phyloP scores from a whole-genome alignment of 2,329 filamentous ascomycete species.

The Diaporthe aspalathi region DNA sequence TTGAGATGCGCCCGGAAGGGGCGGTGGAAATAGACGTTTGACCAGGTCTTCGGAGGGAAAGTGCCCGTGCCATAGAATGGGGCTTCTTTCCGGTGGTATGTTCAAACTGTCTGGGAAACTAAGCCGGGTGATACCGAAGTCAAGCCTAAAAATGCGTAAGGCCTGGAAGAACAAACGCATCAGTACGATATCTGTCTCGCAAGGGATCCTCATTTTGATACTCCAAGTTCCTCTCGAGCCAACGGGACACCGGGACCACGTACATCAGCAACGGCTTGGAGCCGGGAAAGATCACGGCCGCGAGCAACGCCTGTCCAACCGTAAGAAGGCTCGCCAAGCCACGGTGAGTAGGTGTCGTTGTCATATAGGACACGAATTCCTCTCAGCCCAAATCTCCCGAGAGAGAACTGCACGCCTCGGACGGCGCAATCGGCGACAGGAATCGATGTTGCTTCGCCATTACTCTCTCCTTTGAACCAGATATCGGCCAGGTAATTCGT shows the following conservation, averaged over 20 bases:
- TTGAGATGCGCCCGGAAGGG: not conserved
- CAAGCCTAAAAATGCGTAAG: not conserved
- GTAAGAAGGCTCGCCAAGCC: constrained; percentile 17
- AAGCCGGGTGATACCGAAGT: not conserved
- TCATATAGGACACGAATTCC: not conserved
- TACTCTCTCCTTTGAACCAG: not conserved
- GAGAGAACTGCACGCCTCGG: constrained; percentile 13
- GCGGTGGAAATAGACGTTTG: not conserved
- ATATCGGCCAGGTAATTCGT: not conserved
- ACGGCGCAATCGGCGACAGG: not conserved
- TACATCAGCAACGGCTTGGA: constrained; percentile 11
- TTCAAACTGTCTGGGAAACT: not conserved
- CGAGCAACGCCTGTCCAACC: constrained; percentile 14
- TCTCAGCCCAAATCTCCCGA: constrained; percentile 15
- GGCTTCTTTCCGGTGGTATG: not conserved
- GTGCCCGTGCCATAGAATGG: not conserved
- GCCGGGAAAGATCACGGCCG: constrained; percentile 1
- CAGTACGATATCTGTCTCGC: not conserved
- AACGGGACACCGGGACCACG: not conserved
- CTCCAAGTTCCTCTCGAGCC: not conserved
- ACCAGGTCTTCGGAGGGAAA: not conserved
- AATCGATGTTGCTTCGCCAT: not conserved
- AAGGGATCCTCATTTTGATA: not conserved
- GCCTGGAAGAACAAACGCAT: not conserved
- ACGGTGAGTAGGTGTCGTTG: not conserved